Evolutionary conservation across 345 rosid species (phyloP).

Genomic region (Brassica incana): DNA sequence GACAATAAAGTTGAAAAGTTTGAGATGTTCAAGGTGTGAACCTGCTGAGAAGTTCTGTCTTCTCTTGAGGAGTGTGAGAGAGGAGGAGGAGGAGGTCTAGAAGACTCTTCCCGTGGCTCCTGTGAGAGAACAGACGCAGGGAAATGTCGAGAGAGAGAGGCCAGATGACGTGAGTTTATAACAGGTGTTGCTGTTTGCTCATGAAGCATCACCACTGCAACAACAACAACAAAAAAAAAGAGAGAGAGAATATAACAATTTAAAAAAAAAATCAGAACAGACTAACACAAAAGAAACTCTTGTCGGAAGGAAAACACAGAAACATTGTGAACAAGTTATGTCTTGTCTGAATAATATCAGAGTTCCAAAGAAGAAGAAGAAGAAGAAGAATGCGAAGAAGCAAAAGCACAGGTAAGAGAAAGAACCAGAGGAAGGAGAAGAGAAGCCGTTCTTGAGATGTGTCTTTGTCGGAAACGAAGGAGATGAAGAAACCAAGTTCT

Average conservation of each 20-base stretch:
- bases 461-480: slow-evolving; percentile 58
- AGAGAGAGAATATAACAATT: too few relatives aligned
- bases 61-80: slow-evolving; percentile 49
- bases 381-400: background rate
- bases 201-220: slow-evolving; percentile 53
- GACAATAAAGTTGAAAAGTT: slow-evolving; percentile 16
- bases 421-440: slow-evolving; percentile 57
- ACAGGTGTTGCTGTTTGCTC: slow-evolving; percentile 57
- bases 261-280: background rate
- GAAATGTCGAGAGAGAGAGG: slow-evolving; percentile 57
- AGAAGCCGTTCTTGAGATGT: slow-evolving; percentile 46
- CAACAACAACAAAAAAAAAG: background rate
- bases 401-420: background rate
- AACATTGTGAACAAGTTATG: slow-evolving; percentile 1
- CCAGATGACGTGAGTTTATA: slow-evolving; percentile 50
- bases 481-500: slow-evolving; percentile 64
- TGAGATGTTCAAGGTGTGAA: slow-evolving; percentile 17
- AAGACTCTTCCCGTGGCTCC: slow-evolving; percentile 69
- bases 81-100: slow-evolving; percentile 42
- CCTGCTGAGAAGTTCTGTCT: slow-evolving; percentile 63
- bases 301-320: background rate
- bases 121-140: slow-evolving; percentile 70
- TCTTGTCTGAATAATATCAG: background rate
- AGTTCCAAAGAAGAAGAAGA: background rate
- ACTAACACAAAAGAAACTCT: background rate